phyloP scores from a whole-genome alignment of 2,329 filamentous ascomycete genomes.

The Claviceps lovelessii region DNA sequence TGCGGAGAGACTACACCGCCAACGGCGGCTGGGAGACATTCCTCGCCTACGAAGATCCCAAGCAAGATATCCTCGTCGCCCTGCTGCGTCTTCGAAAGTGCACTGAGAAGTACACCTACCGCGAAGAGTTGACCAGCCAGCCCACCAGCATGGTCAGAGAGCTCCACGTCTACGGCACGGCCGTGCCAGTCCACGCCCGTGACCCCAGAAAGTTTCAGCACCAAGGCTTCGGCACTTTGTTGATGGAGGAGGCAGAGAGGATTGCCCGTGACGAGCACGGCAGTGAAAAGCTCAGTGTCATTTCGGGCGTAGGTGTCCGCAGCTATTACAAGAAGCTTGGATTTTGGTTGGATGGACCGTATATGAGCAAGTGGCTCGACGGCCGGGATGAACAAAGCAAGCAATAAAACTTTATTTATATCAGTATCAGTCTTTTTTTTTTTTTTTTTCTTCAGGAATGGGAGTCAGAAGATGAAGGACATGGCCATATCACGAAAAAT shows the following conservation, averaged over 20 bases:
- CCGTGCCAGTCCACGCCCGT: slow-evolving; percentile 90
- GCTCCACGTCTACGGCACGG: slow-evolving; percentile 90
- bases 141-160: slow-evolving; percentile 86
- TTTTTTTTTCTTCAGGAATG: no score
- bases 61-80: slow-evolving; percentile 93
- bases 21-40: slow-evolving; percentile 99
- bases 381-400: slow-evolving; percentile 19
- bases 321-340: slow-evolving; percentile 91
- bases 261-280: slow-evolving; percentile 92
- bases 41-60: slow-evolving; percentile 92
- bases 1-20: slow-evolving; percentile 83
- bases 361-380: slow-evolving; percentile 56
- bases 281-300: slow-evolving; percentile 87
- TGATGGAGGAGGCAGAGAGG: slow-evolving; percentile 96
- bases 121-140: slow-evolving; percentile 71
- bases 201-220: slow-evolving; percentile 97
- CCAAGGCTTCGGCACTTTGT: slow-evolving; percentile 84
- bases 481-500: not conserved
- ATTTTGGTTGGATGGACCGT: slow-evolving; percentile 85
- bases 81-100: slow-evolving; percentile 82
- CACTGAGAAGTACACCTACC: slow-evolving; percentile 79
- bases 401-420: not conserved
- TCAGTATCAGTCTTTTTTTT: no score
- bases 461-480: not conserved
- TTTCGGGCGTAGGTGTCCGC: slow-evolving; percentile 90